Base-by-base conservation (phyloP, 1,284 basidiomycete species). In the Austroboletus olivaceoglutinosus region DNA sequence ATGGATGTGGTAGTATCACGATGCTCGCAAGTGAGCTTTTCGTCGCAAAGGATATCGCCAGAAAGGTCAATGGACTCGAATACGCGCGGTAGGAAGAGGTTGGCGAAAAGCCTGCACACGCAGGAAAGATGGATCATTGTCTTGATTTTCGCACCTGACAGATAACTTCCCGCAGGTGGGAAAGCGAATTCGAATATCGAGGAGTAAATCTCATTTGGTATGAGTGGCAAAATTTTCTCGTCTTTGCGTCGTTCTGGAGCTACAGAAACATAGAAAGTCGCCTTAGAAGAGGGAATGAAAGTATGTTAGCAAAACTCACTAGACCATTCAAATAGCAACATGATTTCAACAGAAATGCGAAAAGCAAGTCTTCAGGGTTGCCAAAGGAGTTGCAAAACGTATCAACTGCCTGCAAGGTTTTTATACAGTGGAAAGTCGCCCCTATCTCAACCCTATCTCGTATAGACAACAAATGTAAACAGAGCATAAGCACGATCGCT, bases 51-150 rank as follows among this genome's bases (percentile, higher is more conserved):
- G 1, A 19, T 13, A 4, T 44, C 1, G 1, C 67, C 64, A 6
- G 54, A 58, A 39, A 74, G 64, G 21, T 53, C 48, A 13, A 76
- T 15, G 13, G 53, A 56, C 25, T 66, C 60, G 51, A 73, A 76
- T 11, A 73, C 57, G 30, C 68, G 70, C 0, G 73, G 69, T 13
- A 74, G 58, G 19, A 65, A 62, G 1, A 68, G 27, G 19, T 67
- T 62, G 47, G 66, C 69, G 50, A 79, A 78, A 56, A 75, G 70
- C 23, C 70, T 70, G 56, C 77, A 79, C 27, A 75, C 74, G 37
- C 62, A 61, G 5, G 73, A 69, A 27, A 78, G 63, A 11, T 57
- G 65, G 25, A 56, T 52, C 12, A 76, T 57, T 4, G 45, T 52
- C 8, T 21, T 44, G 38, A 57, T 54, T 39, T 57, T 46, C 22